Conservation (phyloP, 2,329 filamentous ascomycete genomes). For the Trichoderma endophyticum region DNA sequence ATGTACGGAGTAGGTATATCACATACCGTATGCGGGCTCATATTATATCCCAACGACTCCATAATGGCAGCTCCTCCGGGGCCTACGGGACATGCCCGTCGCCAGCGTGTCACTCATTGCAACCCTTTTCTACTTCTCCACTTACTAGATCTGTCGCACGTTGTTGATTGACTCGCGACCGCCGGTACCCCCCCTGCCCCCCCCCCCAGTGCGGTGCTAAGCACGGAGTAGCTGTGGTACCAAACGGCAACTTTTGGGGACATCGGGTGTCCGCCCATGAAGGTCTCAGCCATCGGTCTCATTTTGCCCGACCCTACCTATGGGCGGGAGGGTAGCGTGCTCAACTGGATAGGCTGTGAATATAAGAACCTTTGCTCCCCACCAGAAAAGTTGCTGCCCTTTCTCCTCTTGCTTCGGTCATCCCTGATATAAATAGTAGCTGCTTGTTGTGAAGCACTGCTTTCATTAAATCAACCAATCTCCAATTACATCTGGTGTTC, state of each 20-base stretch:
- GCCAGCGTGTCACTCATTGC: slow-evolving; percentile 16
- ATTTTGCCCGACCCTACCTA: slow-evolving; percentile 14
- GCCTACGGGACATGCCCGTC: slow-evolving; percentile 9
- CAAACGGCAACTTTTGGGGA: slow-evolving; percentile 5
- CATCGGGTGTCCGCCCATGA: background rate
- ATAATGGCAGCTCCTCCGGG: slow-evolving; percentile 3
- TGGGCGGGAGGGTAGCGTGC: background rate
- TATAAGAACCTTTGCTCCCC: slow-evolving; percentile 14
- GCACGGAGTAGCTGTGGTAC: background rate
- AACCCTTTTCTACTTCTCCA: slow-evolving; percentile 13
- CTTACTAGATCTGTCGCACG: slow-evolving; percentile 16
- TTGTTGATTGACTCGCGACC: slow-evolving; percentile 18
- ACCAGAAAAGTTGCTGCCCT: background rate
- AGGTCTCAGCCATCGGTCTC: slow-evolving; percentile 17
- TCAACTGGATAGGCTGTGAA: background rate
- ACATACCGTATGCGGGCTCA: background rate
- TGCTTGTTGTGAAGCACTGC: slow-evolving; percentile 5
- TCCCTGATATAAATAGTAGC: background rate
- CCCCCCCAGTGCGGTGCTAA: slow-evolving; percentile 8
- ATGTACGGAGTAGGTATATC: background rate
- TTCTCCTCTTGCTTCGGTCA: background rate
- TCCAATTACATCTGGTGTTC: background rate
- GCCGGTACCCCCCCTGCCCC: slow-evolving; percentile 6
- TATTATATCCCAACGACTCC: background rate
- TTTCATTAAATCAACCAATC: background rate